Percentiles rank a stretch among this genome's conserved stretches.
These are phyloP conservation scores for Fusarium torreyae DNA, from an alignment of 2,329 filamentous ascomycete genomes.

Conservation along the genomic window DNA sequence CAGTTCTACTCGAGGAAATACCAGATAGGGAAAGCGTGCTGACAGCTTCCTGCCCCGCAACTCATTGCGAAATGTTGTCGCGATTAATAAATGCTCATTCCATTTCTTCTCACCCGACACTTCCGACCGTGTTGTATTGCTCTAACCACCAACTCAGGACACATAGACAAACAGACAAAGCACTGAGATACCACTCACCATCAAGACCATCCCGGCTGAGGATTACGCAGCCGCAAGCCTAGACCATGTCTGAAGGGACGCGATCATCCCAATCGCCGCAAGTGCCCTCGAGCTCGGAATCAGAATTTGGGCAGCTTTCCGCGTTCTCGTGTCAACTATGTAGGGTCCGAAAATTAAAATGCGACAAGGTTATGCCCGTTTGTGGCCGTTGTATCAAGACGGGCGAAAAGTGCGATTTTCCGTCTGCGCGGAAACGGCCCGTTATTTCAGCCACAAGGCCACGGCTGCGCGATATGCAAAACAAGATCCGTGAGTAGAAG, in stretches of 20 bases:
- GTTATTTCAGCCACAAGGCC: slow-evolving; percentile 33
- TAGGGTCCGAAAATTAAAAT: slow-evolving; percentile 32
- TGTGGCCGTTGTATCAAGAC: slow-evolving; percentile 33
- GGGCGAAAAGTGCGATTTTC: slow-evolving; percentile 30
- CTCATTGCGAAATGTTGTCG: background rate
- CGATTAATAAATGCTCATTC: background rate
- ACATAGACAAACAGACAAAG: background rate
- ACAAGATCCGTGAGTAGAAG: slow-evolving; percentile 21
- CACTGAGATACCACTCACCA: background rate
- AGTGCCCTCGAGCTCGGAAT: slow-evolving; percentile 27
- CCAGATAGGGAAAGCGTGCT: slow-evolving; percentile 8
- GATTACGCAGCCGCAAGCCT: background rate
- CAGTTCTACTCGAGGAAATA: too few relatives aligned
- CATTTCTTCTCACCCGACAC: background rate
- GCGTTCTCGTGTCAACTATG: slow-evolving; percentile 31
- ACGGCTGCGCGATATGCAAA: slow-evolving; percentile 32
- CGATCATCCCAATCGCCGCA: slow-evolving; percentile 26
- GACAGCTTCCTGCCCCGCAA: slow-evolving; percentile 9
- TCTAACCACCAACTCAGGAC: background rate
- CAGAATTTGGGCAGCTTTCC: slow-evolving; percentile 15
- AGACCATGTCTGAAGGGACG: slow-evolving; percentile 26
- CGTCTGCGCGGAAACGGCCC: slow-evolving; percentile 22
- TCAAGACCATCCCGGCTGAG: too few relatives aligned
- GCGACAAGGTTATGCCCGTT: slow-evolving; percentile 12
- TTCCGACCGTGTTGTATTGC: background rate